Evolutionary conservation across 352 stramenopile genomes (phyloP), one percentile per base, ranked within the genome.

Genomic region (Nothophytophthora sp.): DNA sequence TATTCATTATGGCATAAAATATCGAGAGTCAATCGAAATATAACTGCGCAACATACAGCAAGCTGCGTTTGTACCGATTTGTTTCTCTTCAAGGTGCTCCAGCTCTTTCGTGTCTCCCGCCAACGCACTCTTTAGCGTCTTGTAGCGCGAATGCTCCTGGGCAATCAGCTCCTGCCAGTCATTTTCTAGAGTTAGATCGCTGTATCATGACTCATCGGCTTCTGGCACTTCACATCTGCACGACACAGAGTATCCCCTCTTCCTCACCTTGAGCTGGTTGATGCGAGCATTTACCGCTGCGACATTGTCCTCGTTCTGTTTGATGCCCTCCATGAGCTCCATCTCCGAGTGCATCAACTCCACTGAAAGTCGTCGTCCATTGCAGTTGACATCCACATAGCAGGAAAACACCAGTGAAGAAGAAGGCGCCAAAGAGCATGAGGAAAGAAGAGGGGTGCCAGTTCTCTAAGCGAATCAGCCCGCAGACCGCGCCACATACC

Each of bases 321-420:
- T 79, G 50, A 92, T 86, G 25, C 42, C 73, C 46, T 87, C 79
- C 33, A 92, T 65, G 12, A 87, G 33, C 43, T 86, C 78, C 70
- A 87, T 77, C 56, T 92, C 81, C 1, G 68, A 69, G 12, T 86
- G 79, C 81, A 92, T 90, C 79, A 92, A 82, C 16, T 81, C 77
- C 45, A 90, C 81, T 92, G 25, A 19, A 43, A 50, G n/a, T n/a
- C n/a, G n/a, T n/a, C n/a, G n/a, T n/a, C n/a, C n/a, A n/a, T n/a
- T n/a, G n/a, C n/a, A n/a, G n/a, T n/a, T n/a, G n/a, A n/a, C n/a
- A n/a, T n/a, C n/a, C n/a, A n/a, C n/a, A n/a, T n/a, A n/a, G n/a
- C n/a, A n/a, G n/a, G n/a, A n/a, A n/a, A n/a, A n/a, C n/a, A n/a
- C n/a, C n/a, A n/a, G n/a, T n/a, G n/a, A n/a, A n/a, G n/a, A n/a